phyloP scores from a whole-genome alignment of 768 basidiomycete species.

The Hemileccinum rubropunctum region DNA sequence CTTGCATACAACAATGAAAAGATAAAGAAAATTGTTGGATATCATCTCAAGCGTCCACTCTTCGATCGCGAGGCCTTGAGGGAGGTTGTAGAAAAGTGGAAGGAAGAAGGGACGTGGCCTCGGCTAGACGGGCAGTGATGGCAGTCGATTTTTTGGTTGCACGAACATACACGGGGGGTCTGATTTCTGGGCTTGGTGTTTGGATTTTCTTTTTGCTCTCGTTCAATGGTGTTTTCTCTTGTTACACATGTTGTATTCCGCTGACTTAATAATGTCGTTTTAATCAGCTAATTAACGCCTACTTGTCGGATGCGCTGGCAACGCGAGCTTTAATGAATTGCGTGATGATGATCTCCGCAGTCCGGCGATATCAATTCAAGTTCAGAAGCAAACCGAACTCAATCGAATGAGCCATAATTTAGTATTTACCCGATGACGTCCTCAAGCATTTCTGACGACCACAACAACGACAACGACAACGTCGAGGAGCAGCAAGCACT shows the following conservation, averaged over 20 bases:
- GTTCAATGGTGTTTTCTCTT: slow-evolving; percentile 9
- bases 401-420: too few relatives aligned
- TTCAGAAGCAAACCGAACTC: too few relatives aligned
- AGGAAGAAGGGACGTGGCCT: slow-evolving; percentile 55
- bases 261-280: slow-evolving; percentile 25
- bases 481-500: slow-evolving; percentile 18
- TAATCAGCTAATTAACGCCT: slow-evolving; percentile 20
- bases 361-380: too few relatives aligned
- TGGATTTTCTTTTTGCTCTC: slow-evolving; percentile 11
- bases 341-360: too few relatives aligned
- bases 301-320: neutral
- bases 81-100: slow-evolving; percentile 80
- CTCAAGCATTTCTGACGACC: neutral
- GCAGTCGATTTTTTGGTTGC: neutral
- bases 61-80: slow-evolving; percentile 60
- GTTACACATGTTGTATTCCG: slow-evolving; percentile 24
- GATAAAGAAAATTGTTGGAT: slow-evolving; percentile 71
- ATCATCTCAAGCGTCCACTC: slow-evolving; percentile 58
- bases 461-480: neutral
- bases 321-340: too few relatives aligned
- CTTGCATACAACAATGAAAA: slow-evolving; percentile 70
- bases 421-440: too few relatives aligned
- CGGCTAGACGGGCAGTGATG: slow-evolving; percentile 18
- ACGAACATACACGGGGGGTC: slow-evolving; percentile 14
- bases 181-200: slow-evolving; percentile 17